Evolutionary conservation across 257 asterid species (phyloP).

Genomic region (Scutellaria galericulata): DNA sequence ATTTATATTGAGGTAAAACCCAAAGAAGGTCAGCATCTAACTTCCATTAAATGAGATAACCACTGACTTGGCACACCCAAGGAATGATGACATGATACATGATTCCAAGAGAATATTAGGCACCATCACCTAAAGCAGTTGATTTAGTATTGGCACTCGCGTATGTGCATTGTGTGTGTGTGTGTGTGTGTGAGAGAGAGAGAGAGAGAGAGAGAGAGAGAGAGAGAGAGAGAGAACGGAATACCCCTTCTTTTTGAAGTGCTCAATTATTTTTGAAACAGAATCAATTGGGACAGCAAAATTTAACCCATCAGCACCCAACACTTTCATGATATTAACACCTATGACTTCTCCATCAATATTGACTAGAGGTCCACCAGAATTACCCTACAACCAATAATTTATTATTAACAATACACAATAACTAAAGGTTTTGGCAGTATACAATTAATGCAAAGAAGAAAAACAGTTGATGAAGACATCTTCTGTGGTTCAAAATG

Average conservation of each 20-base stretch:
- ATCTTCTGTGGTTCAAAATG: slow-evolving; percentile 10
- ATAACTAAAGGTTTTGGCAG: slow-evolving; percentile 18
- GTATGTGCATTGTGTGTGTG: not conserved
- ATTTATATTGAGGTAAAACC: not conserved
- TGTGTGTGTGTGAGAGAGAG: not conserved
- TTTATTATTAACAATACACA: slow-evolving; percentile 21
- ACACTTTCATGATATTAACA: slow-evolving; percentile 74
- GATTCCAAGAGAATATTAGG: not conserved
- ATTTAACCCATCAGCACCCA: slow-evolving; percentile 83
- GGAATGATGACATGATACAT: not conserved
- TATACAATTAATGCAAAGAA: slow-evolving; percentile 19
- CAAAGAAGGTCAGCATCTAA: not conserved
- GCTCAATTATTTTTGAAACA: slow-evolving; percentile 69
- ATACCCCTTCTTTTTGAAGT: slow-evolving; percentile 79
- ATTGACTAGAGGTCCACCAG: slow-evolving; percentile 93
- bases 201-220: not conserved
- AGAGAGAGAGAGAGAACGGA: slow-evolving; percentile 12
- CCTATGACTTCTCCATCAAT: slow-evolving; percentile 89
- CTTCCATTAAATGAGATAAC: not conserved
- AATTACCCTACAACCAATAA: slow-evolving; percentile 70
- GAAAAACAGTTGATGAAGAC: slow-evolving; percentile 6
- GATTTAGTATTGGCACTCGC: not conserved
- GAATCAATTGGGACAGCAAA: slow-evolving; percentile 89
- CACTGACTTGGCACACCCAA: not conserved
- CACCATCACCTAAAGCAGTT: not conserved